Percentiles rank a stretch among this genome's conserved stretches.
Conservation (phyloP, 2,329 filamentous ascomycete genomes). For the Truncatella angustata region DNA sequence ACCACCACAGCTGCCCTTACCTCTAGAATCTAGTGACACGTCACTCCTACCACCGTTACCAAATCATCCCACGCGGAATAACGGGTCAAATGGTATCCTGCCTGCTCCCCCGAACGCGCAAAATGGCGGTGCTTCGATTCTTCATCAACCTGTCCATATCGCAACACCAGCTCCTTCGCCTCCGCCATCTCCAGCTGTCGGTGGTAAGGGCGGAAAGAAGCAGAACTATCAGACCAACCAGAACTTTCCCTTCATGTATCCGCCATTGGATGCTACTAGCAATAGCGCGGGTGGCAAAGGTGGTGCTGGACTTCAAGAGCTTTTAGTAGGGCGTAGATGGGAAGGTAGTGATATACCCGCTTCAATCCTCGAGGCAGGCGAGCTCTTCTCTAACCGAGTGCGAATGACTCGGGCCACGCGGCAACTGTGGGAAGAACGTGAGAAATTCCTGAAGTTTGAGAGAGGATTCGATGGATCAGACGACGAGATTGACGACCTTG, state of each 20-base stretch:
- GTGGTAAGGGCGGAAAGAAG: constrained; percentile 94
- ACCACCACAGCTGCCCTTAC: constrained; percentile 78
- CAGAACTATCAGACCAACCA: constrained; percentile 99
- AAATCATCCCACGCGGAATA: constrained; percentile 65
- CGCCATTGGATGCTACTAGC: constrained; percentile 83
- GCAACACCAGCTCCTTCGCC: constrained; percentile 97
- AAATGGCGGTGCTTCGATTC: constrained; percentile 70
- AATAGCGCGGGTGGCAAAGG: constrained; percentile 91
- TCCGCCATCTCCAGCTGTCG: constrained; percentile 81
- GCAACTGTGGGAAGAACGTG: constrained; percentile 92
- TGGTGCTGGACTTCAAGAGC: constrained; percentile 73
- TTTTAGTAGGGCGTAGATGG: constrained; percentile 81
- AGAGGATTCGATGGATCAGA: constrained; percentile 73
- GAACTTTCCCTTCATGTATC: constrained; percentile 97
- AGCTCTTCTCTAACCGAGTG: constrained; percentile 85
- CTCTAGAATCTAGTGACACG: constrained; percentile 85
- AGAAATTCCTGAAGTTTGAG: constrained; percentile 87
- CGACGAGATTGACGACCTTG: constrained; percentile 40
- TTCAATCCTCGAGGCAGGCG: constrained; percentile 91
- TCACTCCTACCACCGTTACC: constrained; percentile 84
- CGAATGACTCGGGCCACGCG: constrained; percentile 88
- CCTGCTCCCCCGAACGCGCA: constrained; percentile 53
- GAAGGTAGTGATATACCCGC: constrained; percentile 91
- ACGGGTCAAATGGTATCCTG: constrained; percentile 60
- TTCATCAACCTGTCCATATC: constrained; percentile 95